These are phyloP conservation scores for Populus hybrid DNA, from an alignment of 441 rosid genomes.

Conservation along the genomic window DNA sequence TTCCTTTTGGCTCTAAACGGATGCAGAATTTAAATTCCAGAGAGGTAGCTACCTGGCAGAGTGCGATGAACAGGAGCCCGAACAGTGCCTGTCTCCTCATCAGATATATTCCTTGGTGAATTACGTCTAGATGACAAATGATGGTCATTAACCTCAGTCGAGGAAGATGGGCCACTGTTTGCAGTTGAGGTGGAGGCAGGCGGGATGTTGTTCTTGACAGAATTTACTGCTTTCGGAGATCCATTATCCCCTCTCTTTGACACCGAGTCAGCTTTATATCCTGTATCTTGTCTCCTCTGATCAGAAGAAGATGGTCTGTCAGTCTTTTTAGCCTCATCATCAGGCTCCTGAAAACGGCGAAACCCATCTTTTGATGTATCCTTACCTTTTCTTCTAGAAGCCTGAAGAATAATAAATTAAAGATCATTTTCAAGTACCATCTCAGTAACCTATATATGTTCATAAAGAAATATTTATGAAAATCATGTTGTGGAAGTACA, in stretches of 20 bases:
- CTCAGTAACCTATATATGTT: neutral
- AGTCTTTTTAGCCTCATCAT: constrained; percentile 57
- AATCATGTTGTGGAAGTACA: neutral
- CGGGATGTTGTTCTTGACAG: constrained; percentile 38
- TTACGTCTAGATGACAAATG: constrained; percentile 49
- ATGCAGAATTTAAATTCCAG: constrained; percentile 1
- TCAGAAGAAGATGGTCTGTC: constrained; percentile 62
- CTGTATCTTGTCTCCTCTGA: constrained; percentile 48
- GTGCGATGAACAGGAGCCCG: constrained; percentile 63
- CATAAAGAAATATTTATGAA: neutral
- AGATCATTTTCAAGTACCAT: constrained; percentile 13
- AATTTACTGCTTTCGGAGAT: constrained; percentile 24
- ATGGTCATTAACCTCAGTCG: constrained; percentile 59
- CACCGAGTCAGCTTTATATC: constrained; percentile 34
- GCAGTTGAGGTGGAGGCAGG: constrained; percentile 49
- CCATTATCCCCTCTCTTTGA: constrained; percentile 53
- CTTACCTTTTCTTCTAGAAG: constrained; percentile 71
- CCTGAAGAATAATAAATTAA: constrained; percentile 37
- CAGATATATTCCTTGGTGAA: constrained; percentile 64
- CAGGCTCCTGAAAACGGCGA: constrained; percentile 44
- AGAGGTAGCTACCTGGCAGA: constrained; percentile 55
- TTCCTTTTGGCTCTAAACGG: neutral
- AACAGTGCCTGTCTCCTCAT: constrained; percentile 55
- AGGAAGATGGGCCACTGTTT: constrained; percentile 77
- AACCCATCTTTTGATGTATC: constrained; percentile 60